Evolutionary conservation across 2,329 filamentous ascomycete genomes (phyloP), one percentile per base, ranked within the genome.

Genomic region (Stemphylium lycopersici): DNA sequence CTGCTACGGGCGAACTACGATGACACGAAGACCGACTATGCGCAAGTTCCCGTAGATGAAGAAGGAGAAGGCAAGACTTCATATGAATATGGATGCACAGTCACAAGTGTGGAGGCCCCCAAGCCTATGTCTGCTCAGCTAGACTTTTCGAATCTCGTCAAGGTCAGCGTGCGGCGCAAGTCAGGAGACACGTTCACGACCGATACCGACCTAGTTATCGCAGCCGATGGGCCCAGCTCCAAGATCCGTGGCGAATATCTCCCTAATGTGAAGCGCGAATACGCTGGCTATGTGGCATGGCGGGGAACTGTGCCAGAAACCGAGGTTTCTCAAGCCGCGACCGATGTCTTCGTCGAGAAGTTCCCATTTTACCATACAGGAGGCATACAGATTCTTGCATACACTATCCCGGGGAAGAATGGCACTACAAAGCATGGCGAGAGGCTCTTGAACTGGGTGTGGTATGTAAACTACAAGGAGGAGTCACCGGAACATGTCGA

Each of bases 361-460:
- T 64, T 65, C 31, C 20, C 57, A 2, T 68, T 68, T 47, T 67
- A 59, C 36, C 62, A 67, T 20, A 46, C 55, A 2, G 11, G 55
- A 6, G 55, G 61, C 13, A 42, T 56, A 0, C 61, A 66, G 13
- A 65, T 67, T 16, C 52, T 67, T 1, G 63, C 58, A 1, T 81
- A 81, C 56, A 62, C 74, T 6, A 79, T 81, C 8, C 79, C 79
- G 0, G 75, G 75, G 0, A 66, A 70, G 3, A 52, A 74, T 7
- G 79, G 79, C 0, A 66, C 63, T 1, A 64, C 77, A 4, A 61
- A 66, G 31, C 61, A 67, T 0, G 77, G 76, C 2, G 63, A 77
- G 11, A 70, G 78, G 6, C 67, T 79, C 2, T 58, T 80, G 52
- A 81, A 81, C 58, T 80, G 72, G 69, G 73, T 81, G 1, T 80